Percentiles rank a stretch among this genome's conserved stretches.
These are phyloP conservation scores for Penicillium occitanis DNA, from an alignment of 2,329 filamentous ascomycete genomes.

Conservation along the genomic window DNA sequence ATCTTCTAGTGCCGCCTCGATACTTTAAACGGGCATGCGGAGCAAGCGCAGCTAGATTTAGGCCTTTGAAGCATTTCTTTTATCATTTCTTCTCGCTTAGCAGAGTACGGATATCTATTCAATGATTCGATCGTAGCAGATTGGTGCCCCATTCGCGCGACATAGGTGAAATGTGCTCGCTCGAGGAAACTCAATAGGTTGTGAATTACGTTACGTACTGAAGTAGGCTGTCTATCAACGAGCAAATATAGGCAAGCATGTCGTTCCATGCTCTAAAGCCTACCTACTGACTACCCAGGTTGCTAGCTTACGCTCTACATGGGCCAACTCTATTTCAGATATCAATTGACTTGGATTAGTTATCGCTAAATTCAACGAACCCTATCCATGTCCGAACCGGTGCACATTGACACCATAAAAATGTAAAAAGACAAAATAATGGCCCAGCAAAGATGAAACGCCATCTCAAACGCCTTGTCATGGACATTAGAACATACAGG, in stretches of 20 bases:
- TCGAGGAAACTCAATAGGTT: too few relatives aligned
- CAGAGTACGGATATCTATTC: too few relatives aligned
- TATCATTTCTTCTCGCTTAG: too few relatives aligned
- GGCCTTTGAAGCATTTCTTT: too few relatives aligned
- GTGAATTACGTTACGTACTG: not conserved
- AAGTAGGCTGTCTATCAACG: not conserved
- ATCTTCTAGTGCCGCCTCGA: too few relatives aligned
- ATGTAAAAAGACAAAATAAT: not conserved
- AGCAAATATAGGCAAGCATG: not conserved
- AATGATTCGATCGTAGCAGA: too few relatives aligned
- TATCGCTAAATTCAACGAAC: not conserved
- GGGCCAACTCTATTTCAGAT: not conserved
- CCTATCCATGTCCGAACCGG: not conserved
- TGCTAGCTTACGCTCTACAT: not conserved
- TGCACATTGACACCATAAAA: not conserved
- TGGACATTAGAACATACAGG: conserved; percentile 10
- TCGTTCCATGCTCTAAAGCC: not conserved
- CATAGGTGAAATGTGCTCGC: too few relatives aligned
- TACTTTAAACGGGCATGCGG: too few relatives aligned
- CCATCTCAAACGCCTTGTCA: conserved; percentile 8
- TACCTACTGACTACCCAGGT: not conserved
- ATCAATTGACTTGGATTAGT: not conserved
- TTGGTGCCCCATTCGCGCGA: too few relatives aligned
- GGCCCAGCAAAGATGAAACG: not conserved
- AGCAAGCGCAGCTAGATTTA: too few relatives aligned